These are phyloP conservation scores for Lentinula sp. DNA, from an alignment of 768 basidiomycete genomes.

Conservation along the genomic window DNA sequence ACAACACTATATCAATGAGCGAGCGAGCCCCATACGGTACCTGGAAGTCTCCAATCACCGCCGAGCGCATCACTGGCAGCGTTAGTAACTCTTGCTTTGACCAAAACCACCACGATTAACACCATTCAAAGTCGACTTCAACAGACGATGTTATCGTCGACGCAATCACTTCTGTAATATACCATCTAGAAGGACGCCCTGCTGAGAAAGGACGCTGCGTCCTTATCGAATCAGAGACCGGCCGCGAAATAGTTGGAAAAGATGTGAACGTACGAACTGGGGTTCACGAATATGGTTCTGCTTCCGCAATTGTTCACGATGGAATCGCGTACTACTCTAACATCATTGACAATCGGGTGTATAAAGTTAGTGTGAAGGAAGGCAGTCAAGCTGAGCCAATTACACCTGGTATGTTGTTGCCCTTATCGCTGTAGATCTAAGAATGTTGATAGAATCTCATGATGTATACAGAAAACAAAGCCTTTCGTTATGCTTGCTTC, in stretches of 20 bases:
- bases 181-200: conserved; percentile 57
- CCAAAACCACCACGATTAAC: neutral
- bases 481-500: conserved; percentile 60
- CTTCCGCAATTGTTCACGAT: conserved; percentile 39
- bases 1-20: neutral
- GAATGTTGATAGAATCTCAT: neutral
- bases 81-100: conserved; percentile 13
- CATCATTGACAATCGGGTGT: conserved; percentile 42
- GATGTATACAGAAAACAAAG: conserved; percentile 22
- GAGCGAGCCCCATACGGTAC: conserved; percentile 48
- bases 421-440: neutral
- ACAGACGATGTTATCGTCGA: conserved; percentile 49
- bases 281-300: conserved; percentile 70
- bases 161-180: conserved; percentile 34
- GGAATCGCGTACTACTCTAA: conserved; percentile 50
- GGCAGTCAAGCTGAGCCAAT: conserved; percentile 37
- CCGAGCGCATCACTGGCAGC: conserved; percentile 43
- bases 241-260: conserved; percentile 45
- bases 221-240: conserved; percentile 43
- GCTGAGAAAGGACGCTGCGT: conserved; percentile 45
- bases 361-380: conserved; percentile 21
- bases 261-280: conserved; percentile 52
- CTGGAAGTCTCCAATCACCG: conserved; percentile 54
- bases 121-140: conserved; percentile 23
- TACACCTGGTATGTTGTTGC: conserved; percentile 49